phyloP scores from a whole-genome alignment of 805 yeast species.

The Wickerhamiella kazuoi region DNA sequence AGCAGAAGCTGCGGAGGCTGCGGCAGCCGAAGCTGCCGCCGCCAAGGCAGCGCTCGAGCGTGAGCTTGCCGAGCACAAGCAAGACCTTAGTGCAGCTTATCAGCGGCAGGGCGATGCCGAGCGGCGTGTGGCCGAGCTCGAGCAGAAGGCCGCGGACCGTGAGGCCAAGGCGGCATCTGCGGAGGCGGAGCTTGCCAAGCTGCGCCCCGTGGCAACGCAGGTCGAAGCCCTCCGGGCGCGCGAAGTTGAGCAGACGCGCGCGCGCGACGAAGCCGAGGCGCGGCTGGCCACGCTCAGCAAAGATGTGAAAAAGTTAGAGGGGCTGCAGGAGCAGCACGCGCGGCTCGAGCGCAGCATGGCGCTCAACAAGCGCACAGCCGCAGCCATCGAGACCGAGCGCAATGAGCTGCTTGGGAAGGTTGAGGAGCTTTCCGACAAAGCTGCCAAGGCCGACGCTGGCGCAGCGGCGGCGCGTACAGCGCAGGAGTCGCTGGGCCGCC shows the following conservation, averaged over 20 bases:
- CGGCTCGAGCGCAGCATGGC: not conserved
- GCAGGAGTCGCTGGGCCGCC: constrained; percentile 15
- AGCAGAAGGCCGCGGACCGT: not conserved
- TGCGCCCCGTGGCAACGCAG: not conserved
- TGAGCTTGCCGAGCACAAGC: constrained; percentile 5
- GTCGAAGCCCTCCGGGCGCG: not conserved
- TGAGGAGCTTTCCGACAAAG: constrained; percentile 6
- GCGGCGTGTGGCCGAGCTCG: not conserved
- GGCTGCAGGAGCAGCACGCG: constrained; percentile 9
- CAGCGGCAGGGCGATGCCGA: constrained; percentile 1
- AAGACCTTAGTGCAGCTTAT: not conserved
- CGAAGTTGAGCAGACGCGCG: constrained; percentile 2
- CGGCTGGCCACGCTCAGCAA: constrained; percentile 11
- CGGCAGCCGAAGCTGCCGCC: too few species aligned
- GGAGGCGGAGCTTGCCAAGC: not conserved
- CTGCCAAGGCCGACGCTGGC: constrained; percentile 5
- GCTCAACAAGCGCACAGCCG: constrained; percentile 1
- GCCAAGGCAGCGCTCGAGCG: constrained; percentile 11
- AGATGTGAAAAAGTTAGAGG: constrained; percentile 19
- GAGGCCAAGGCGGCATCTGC: not conserved
- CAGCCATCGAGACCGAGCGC: constrained; percentile 8
- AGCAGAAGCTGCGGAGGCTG: too few species aligned
- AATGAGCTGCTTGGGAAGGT: constrained; percentile 10
- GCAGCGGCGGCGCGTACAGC: constrained; percentile 4
- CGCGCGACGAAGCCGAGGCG: constrained; percentile 5